Percentiles rank a stretch among this genome's conserved stretches.
Conservation (phyloP, 176 grass and related monocot genomes). For the Saccharum officinarum region DNA sequence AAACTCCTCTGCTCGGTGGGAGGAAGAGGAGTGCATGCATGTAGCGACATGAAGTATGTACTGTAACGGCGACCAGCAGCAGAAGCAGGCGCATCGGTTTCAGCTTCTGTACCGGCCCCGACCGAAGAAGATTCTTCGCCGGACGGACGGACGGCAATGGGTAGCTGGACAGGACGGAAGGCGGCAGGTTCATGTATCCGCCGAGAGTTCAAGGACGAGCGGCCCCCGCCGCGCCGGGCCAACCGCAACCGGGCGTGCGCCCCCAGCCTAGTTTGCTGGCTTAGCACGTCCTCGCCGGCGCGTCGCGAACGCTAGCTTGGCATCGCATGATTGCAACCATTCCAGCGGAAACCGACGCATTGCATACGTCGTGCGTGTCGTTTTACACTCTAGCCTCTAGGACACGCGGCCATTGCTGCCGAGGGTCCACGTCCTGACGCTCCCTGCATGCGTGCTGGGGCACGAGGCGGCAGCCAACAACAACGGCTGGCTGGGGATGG, state of each 20-base stretch:
- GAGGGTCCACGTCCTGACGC: neutral
- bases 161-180: neutral
- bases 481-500: neutral
- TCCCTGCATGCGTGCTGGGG: neutral
- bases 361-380: neutral
- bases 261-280: constrained; percentile 8
- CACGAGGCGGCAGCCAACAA: neutral
- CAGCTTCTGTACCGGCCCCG: neutral
- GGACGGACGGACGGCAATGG: constrained; percentile 14
- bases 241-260: neutral
- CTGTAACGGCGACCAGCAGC: neutral
- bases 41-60: neutral
- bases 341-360: neutral
- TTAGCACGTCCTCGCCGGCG: constrained; percentile 14
- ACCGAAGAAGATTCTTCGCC: constrained; percentile 22
- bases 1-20: constrained; percentile 8
- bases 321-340: neutral
- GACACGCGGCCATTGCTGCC: neutral
- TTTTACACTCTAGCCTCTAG: neutral
- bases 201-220: neutral
- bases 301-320: neutral
- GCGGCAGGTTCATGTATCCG: constrained; percentile 45
- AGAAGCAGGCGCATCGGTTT: neutral
- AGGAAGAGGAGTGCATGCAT: neutral
- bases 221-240: neutral